Percentiles rank a stretch among this genome's conserved stretches.
Conservation (phyloP, 768 basidiomycete species). For the Boletus eberwhitei region DNA sequence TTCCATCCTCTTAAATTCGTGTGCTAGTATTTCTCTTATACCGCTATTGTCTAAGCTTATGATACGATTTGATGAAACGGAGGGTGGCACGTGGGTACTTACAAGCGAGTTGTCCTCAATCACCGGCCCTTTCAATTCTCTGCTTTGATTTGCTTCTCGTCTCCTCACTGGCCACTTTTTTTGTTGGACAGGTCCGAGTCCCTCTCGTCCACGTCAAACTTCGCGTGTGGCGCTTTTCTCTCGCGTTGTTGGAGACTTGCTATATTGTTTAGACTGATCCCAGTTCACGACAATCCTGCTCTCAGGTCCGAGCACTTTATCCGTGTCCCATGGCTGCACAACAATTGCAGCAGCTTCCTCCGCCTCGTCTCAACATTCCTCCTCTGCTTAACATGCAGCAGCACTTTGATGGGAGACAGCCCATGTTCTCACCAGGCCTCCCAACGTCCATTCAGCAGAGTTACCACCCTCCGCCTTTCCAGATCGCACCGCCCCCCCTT, state of each 20-base stretch:
- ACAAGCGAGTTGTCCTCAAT: conserved; percentile 12
- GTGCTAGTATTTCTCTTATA: neutral
- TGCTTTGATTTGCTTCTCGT: neutral
- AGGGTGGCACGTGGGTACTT: conserved; percentile 10
- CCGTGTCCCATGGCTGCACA: conserved; percentile 30
- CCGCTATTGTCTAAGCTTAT: neutral
- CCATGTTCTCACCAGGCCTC: conserved; percentile 62
- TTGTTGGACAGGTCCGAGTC: neutral
- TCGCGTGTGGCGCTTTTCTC: conserved; percentile 1
- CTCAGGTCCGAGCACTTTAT: neutral
- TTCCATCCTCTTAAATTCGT: neutral
- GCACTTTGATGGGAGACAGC: conserved; percentile 45
- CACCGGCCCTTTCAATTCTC: neutral
- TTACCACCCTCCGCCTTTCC: conserved; percentile 52
- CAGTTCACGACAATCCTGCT: neutral
- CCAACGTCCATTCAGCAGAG: conserved; percentile 57
- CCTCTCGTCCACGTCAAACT: conserved; percentile 4
- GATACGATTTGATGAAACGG: neutral
- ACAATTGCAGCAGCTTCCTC: conserved; percentile 45
- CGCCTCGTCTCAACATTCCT: conserved; percentile 57
- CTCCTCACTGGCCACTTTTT: neutral
- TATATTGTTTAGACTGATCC: neutral
- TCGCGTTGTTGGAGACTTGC: neutral
- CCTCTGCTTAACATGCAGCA: conserved; percentile 55
- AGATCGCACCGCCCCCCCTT: conserved; percentile 42